Percentiles rank a stretch among this genome's conserved stretches.
Conservation (phyloP, 495 filamentous ascomycete species). For the Aspergillus wentii region DNA sequence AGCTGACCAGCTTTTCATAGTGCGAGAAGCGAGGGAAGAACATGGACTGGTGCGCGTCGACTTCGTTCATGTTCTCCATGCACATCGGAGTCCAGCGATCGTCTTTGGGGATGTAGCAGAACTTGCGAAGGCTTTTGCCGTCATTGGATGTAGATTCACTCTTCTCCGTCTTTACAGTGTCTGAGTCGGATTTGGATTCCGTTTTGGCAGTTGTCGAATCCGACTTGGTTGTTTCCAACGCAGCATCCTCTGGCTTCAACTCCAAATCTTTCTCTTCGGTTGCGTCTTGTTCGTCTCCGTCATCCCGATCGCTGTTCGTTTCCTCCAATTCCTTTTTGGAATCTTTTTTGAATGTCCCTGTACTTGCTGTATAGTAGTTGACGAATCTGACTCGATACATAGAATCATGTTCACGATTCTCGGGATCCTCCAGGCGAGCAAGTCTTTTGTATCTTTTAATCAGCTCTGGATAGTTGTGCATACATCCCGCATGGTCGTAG, state of each 20-base stretch:
- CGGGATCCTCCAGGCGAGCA: constrained; percentile 63
- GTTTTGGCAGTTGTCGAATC: no score
- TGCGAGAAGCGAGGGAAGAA: constrained; percentile 60
- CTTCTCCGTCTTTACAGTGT: not conserved
- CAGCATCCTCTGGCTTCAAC: no score
- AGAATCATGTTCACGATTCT: no score
- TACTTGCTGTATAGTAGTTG: constrained; percentile 88
- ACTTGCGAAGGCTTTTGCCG: constrained; percentile 2
- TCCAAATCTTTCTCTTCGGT: no score
- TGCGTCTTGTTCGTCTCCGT: not conserved
- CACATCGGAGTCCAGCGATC: constrained; percentile 66
- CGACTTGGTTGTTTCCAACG: no score
- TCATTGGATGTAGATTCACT: not conserved
- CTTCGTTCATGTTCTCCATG: constrained; percentile 81
- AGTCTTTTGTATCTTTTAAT: constrained; percentile 63
- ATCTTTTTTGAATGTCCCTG: constrained; percentile 52
- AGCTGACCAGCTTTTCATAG: constrained; percentile 73
- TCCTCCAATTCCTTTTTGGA: not conserved
- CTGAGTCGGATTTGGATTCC: not conserved
- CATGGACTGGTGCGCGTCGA: constrained; percentile 77
- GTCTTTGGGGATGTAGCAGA: constrained; percentile 5
- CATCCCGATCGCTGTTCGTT: no score
- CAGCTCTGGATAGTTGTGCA: constrained; percentile 71
- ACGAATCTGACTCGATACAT: constrained; percentile 62
- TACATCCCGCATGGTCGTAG: constrained; percentile 73